phyloP scores from a whole-genome alignment of 2,329 filamentous ascomycete genomes.

The Aspergillus piperis region DNA sequence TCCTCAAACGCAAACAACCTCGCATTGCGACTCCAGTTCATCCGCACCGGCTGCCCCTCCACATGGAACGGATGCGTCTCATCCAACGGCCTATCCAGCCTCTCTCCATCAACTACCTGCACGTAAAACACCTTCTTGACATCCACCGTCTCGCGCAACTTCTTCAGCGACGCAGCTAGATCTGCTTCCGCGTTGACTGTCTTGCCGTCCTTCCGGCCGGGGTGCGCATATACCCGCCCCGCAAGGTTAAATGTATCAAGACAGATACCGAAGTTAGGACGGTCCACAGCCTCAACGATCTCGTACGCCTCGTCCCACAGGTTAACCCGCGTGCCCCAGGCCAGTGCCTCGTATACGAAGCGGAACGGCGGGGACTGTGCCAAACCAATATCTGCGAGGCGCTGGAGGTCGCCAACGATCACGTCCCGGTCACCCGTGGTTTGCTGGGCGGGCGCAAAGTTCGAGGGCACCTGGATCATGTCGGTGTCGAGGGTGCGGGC shows the following conservation, averaged over 20 bases:
- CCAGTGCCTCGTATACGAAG: conserved; percentile 73
- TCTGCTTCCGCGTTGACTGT: conserved; percentile 57
- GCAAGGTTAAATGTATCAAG: conserved; percentile 79
- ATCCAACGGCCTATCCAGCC: conserved; percentile 59
- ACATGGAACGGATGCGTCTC: conserved; percentile 61
- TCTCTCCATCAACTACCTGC: conserved; percentile 74
- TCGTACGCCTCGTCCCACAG: conserved; percentile 74
- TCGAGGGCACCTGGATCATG: conserved; percentile 73
- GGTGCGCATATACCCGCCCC: conserved; percentile 70
- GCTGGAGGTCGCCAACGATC: conserved; percentile 63
- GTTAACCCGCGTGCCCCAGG: conserved; percentile 70
- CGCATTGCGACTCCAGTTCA: conserved; percentile 80
- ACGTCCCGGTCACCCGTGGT: conserved; percentile 55
- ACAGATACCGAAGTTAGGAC: conserved; percentile 73
- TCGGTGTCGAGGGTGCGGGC: conserved; percentile 66
- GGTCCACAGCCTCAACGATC: conserved; percentile 64
- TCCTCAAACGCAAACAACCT: conserved; percentile 67
- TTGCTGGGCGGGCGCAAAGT: conserved; percentile 55
- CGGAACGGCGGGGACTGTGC: conserved; percentile 58
- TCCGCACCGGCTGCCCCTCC: conserved; percentile 60
- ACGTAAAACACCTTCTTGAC: conserved; percentile 70
- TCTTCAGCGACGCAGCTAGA: conserved; percentile 56
- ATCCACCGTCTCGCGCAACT: conserved; percentile 59
- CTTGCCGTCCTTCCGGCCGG: conserved; percentile 54
- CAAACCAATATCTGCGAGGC: conserved; percentile 68